Percentiles rank a stretch among this genome's conserved stretches.
Evolutionary conservation across 345 rosid species (phyloP).

Genomic region (Eucalyptus polyanthemos): DNA sequence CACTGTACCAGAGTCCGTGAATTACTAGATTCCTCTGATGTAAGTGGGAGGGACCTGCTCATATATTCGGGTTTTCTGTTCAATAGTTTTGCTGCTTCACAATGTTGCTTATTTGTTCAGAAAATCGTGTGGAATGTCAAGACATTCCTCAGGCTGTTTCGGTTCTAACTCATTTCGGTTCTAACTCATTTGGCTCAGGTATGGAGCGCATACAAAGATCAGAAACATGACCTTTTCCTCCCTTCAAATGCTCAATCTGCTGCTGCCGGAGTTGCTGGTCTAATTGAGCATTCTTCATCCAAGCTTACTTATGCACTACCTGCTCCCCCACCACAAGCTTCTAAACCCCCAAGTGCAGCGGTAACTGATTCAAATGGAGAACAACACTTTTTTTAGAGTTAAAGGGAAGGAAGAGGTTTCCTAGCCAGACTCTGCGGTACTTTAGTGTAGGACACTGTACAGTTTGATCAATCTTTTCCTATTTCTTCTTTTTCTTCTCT

Average conservation of each 20-base stretch:
- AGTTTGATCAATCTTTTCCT: conserved; percentile 1
- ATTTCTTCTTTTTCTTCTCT: background rate
- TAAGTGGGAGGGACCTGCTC: conserved; percentile 28
- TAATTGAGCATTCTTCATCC: conserved; percentile 78
- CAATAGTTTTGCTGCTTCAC: background rate
- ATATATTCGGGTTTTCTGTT: background rate
- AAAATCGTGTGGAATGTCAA: background rate
- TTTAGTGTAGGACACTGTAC: conserved; percentile 31
- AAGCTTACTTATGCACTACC: conserved; percentile 74
- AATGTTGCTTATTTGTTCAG: background rate
- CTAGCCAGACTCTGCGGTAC: background rate
- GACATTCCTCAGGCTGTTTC: background rate
- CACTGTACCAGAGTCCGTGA: conserved; percentile 85
- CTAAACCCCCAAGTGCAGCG: conserved; percentile 14
- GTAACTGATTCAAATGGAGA: conserved; percentile 22
- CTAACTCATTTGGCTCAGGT: conserved; percentile 31
- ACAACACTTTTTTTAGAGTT: conserved; percentile 9
- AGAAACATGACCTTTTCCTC: conserved; percentile 94
- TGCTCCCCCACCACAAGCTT: conserved; percentile 52
- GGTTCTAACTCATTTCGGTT: background rate
- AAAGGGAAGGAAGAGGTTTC: background rate
- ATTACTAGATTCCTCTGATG: conserved; percentile 80
- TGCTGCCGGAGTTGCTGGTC: conserved; percentile 92
- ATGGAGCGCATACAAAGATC: conserved; percentile 96
- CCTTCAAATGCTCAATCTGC: conserved; percentile 94